These are phyloP conservation scores for Paraphoma chrysanthemicola DNA, from an alignment of 2,329 filamentous ascomycete species.

Conservation along the genomic window DNA sequence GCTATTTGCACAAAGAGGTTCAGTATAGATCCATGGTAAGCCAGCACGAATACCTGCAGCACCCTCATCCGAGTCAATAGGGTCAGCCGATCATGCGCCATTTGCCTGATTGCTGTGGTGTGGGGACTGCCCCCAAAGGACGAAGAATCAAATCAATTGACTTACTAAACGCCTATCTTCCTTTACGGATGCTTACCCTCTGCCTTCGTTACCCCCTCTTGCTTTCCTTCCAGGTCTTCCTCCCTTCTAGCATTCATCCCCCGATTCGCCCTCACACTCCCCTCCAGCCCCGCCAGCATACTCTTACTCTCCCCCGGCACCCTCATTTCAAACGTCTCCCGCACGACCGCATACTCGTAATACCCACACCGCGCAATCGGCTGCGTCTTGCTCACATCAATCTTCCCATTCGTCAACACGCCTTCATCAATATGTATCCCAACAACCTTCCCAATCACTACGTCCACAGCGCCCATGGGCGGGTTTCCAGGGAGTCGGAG, in stretches of 20 bases:
- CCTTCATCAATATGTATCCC: conserved; percentile 64
- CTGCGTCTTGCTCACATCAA: conserved; percentile 64
- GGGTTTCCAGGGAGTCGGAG: conserved; percentile 63
- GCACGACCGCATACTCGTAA: conserved; percentile 64
- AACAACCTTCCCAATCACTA: conserved; percentile 65
- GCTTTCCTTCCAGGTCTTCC: background rate
- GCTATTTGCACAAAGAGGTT: no score
- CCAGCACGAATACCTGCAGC: no score
- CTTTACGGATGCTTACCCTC: no score
- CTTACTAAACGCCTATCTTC: no score
- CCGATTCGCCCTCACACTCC: conserved; percentile 31
- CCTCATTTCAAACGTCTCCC: conserved; percentile 66
- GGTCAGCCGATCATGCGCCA: no score
- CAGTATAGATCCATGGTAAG: no score
- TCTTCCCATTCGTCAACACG: conserved; percentile 61
- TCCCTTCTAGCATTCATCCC: conserved; percentile 8
- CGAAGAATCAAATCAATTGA: no score
- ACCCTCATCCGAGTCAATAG: no score
- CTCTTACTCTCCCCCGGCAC: conserved; percentile 51
- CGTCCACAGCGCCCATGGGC: conserved; percentile 64
- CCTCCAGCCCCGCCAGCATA: conserved; percentile 35
- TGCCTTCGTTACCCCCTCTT: no score
- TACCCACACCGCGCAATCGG: conserved; percentile 69
- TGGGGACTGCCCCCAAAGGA: no score
- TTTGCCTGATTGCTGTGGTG: no score